A percentile compares a stretch with the other conserved stretches of the same genome.
Conservation (phyloP, 2,329 filamentous ascomycete species). For the Rhytidhysteron rufulum region DNA sequence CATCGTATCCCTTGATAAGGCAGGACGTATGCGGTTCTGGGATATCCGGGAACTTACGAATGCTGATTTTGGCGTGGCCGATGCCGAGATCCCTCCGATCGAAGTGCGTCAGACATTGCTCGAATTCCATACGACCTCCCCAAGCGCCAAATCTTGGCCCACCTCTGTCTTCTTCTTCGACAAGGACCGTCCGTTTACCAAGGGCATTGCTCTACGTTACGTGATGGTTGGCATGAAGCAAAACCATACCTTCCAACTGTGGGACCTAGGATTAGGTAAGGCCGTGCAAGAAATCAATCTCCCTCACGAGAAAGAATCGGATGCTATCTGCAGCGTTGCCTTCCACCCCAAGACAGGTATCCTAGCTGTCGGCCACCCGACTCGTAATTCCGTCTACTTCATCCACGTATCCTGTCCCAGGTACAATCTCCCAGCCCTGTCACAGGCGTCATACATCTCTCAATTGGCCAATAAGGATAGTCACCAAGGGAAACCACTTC, state of each 20-base stretch:
- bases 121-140: slow-evolving; percentile 80
- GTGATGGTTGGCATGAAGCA: slow-evolving; percentile 98
- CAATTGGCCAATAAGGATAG: slow-evolving; percentile 58
- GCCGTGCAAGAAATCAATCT: slow-evolving; percentile 96
- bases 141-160: slow-evolving; percentile 91
- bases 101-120: slow-evolving; percentile 84
- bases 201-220: slow-evolving; percentile 85
- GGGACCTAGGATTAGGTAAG: slow-evolving; percentile 93
- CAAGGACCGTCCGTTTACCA: slow-evolving; percentile 89
- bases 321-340: slow-evolving; percentile 94
- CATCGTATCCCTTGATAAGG: slow-evolving; percentile 94
- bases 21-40: slow-evolving; percentile 96
- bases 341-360: slow-evolving; percentile 92
- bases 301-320: slow-evolving; percentile 91
- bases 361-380: slow-evolving; percentile 92
- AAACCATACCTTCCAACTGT: slow-evolving; percentile 96
- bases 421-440: slow-evolving; percentile 76
- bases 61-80: slow-evolving; percentile 41
- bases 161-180: slow-evolving; percentile 95
- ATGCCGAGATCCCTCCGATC: slow-evolving; percentile 48
- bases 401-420: slow-evolving; percentile 91
- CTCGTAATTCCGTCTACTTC: slow-evolving; percentile 96
- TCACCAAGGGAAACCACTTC: slow-evolving; percentile 56
- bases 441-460: slow-evolving; percentile 83
- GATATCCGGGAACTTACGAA: slow-evolving; percentile 77